Percentiles rank a stretch among this genome's conserved stretches.
These are phyloP conservation scores for Phytophthora rubi DNA, from an alignment of 352 stramenopile genomes.

Conservation along the genomic window DNA sequence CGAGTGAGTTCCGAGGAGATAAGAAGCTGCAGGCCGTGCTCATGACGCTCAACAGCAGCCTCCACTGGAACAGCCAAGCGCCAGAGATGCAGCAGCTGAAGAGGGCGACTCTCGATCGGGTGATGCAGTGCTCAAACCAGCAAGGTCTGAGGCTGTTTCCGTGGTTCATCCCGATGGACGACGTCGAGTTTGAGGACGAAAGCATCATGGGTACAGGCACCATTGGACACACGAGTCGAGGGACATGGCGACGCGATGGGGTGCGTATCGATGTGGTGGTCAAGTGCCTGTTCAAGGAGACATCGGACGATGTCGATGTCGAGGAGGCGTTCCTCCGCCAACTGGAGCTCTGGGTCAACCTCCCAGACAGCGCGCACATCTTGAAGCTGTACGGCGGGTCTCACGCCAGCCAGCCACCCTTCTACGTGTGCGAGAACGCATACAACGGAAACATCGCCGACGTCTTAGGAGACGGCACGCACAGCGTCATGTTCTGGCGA, in stretches of 20 bases:
- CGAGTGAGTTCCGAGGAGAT: conserved; percentile 24
- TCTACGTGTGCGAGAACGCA: conserved; percentile 38
- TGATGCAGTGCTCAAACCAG: conserved; percentile 9
- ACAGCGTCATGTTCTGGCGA: conserved; percentile 22
- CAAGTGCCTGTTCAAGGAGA: conserved; percentile 13
- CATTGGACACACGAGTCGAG: conserved; percentile 8
- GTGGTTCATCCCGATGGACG: conserved; percentile 36
- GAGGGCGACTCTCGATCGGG: conserved; percentile 14
- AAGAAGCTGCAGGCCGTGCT: conserved; percentile 26
- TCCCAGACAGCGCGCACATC: conserved; percentile 39
- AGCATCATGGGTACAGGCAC: conserved; percentile 9
- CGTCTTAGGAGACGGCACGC: conserved; percentile 18
- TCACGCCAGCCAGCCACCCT: conserved; percentile 34
- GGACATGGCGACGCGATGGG: conserved; percentile 18
- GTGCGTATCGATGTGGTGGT: conserved; percentile 30
- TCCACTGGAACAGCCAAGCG: conserved; percentile 5
- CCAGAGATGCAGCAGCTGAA: conserved; percentile 25
- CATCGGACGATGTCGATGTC: not conserved
- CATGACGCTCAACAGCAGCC: conserved; percentile 21
- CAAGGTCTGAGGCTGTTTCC: conserved; percentile 18
- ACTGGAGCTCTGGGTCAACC: conserved; percentile 37
- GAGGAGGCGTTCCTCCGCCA: conserved; percentile 39
- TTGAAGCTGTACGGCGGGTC: conserved; percentile 47
- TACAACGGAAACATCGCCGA: conserved; percentile 35
- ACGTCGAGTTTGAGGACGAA: conserved; percentile 27